These are phyloP conservation scores for Diospyros lotus DNA, from an alignment of 148 eudicot genomes.

Conservation along the genomic window DNA sequence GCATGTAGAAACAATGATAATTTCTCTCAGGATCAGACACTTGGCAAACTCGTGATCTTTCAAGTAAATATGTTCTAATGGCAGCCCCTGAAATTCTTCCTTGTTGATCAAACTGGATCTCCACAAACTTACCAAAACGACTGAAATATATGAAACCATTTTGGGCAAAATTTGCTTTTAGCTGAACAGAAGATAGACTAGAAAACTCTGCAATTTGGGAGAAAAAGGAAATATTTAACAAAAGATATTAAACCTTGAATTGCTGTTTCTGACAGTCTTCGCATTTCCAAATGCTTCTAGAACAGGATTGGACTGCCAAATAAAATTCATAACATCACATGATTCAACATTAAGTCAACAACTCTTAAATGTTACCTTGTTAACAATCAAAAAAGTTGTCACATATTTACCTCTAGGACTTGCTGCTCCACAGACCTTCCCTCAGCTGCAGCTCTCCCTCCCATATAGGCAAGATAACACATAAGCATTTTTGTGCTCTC, in stretches of 20 bases:
- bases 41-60: slow-evolving; percentile 77
- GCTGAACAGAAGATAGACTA: not conserved
- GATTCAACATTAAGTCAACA: slow-evolving; percentile 8
- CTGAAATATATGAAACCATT: slow-evolving; percentile 33
- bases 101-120: slow-evolving; percentile 58
- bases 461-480: slow-evolving; percentile 75
- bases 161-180: slow-evolving; percentile 6
- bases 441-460: slow-evolving; percentile 52
- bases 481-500: slow-evolving; percentile 73
- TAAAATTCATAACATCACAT: slow-evolving; percentile 8
- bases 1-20: slow-evolving; percentile 78
- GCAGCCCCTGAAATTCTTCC: slow-evolving; percentile 78
- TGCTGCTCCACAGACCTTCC: slow-evolving; percentile 65
- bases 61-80: slow-evolving; percentile 67
- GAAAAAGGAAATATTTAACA: not conserved
- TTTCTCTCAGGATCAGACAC: slow-evolving; percentile 74
- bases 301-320: slow-evolving; percentile 69
- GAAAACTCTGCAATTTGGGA: not conserved
- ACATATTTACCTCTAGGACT: slow-evolving; percentile 52
- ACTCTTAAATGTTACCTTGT: not conserved
- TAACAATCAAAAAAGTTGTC: not conserved
- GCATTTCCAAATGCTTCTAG: slow-evolving; percentile 87
- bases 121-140: slow-evolving; percentile 80
- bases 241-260: slow-evolving; percentile 47
- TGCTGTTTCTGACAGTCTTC: slow-evolving; percentile 73